phyloP scores from a whole-genome alignment of 169 alveolate genomes.

The Cytauxzoon felis region DNA sequence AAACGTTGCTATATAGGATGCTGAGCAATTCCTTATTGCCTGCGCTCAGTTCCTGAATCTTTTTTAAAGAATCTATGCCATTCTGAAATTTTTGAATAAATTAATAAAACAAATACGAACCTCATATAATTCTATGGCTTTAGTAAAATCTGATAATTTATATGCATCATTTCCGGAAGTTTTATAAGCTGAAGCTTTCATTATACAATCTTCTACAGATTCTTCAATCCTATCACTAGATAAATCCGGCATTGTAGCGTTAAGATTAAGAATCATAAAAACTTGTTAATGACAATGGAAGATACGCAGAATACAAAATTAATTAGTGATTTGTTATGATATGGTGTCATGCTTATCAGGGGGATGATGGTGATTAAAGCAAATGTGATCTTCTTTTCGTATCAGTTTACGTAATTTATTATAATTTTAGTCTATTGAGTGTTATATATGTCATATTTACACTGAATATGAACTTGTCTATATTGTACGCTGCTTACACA shows the following conservation, averaged over 20 bases:
- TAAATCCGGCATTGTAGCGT: constrained; percentile 29
- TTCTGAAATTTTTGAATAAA: not conserved
- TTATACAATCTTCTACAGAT: constrained; percentile 38
- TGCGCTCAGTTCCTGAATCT: not conserved
- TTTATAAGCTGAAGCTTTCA: constrained; percentile 39
- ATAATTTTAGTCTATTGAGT: no score
- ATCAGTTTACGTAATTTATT: no score
- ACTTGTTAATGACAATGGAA: not conserved
- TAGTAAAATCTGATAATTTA: constrained; percentile 34
- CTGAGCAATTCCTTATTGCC: constrained; percentile 32
- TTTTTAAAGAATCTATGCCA: constrained; percentile 32
- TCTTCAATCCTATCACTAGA: constrained; percentile 2
- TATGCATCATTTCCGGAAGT: constrained; percentile 52
- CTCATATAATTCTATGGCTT: constrained; percentile 34
- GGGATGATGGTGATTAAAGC: no score
- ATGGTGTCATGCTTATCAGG: not conserved
- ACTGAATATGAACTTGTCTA: no score
- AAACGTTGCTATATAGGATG: constrained; percentile 38
- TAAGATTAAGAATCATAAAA: not conserved
- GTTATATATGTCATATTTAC: not conserved
- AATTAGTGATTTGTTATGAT: not conserved
- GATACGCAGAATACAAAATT: not conserved
- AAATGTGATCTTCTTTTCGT: no score
- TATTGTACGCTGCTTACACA: not conserved
- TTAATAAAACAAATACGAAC: not conserved